Evolutionary conservation across 202 grass and related monocot genomes (phyloP).

Genomic region (Cymbopogon flexuosus): DNA sequence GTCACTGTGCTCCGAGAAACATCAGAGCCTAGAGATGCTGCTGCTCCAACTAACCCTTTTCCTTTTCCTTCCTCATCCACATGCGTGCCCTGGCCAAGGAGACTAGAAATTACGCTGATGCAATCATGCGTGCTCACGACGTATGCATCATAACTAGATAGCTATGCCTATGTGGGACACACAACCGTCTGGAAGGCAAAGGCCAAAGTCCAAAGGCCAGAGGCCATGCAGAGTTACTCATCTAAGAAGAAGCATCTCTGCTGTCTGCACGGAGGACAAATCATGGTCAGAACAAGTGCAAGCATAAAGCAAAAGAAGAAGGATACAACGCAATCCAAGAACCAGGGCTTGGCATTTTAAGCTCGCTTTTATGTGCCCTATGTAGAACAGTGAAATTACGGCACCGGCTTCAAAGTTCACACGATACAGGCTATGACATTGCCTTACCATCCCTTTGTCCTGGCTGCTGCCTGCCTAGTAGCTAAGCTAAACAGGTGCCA

Average conservation of each 20-base stretch:
- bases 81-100: neutral
- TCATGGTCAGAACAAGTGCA: conserved; percentile 14
- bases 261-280: neutral
- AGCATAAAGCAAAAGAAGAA: conserved; percentile 35
- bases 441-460: conserved; percentile 36
- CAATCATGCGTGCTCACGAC: conserved; percentile 33
- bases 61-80: neutral
- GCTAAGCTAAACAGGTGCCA: conserved; percentile 64
- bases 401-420: conserved; percentile 44
- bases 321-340: neutral
- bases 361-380: conserved; percentile 28
- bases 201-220: neutral
- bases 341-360: conserved; percentile 11
- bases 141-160: conserved; percentile 26
- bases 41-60: neutral
- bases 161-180: conserved; percentile 29
- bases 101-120: conserved; percentile 25
- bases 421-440: conserved; percentile 24
- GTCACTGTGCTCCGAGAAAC: neutral
- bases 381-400: conserved; percentile 42
- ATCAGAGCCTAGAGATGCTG: conserved; percentile 1
- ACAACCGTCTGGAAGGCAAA: conserved; percentile 21
- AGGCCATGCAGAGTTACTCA: neutral
- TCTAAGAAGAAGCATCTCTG: neutral
- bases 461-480: neutral